phyloP scores from a whole-genome alignment of 352 stramenopile species.

The Phytophthora ohioensis region DNA sequence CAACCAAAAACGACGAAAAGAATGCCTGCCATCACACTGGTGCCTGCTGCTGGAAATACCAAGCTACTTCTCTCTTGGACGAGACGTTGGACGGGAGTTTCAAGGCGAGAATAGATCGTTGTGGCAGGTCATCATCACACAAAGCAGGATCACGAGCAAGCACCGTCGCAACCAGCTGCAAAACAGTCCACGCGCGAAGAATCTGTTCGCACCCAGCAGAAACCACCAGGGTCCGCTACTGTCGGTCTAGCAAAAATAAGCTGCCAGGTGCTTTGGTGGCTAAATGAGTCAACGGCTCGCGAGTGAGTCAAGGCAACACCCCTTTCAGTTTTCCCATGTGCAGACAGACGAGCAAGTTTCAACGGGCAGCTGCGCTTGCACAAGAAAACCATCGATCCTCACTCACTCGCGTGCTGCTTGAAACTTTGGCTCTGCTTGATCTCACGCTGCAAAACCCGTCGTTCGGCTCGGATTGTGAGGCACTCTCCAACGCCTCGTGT shows the following conservation, averaged over 20 bases:
- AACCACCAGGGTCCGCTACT: neutral
- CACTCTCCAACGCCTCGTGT: neutral
- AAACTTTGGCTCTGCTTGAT: neutral
- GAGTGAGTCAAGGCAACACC: conserved; percentile 6
- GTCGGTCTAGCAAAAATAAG: neutral
- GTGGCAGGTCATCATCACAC: no score
- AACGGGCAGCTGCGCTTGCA: neutral
- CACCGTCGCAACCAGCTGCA: neutral
- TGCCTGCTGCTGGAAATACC: no score
- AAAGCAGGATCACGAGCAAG: no score
- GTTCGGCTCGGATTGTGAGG: conserved; percentile 7
- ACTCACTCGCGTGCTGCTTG: no score
- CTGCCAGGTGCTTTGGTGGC: neutral
- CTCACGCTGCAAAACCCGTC: conserved; percentile 4
- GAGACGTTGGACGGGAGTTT: conserved; percentile 7
- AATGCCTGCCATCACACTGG: no score
- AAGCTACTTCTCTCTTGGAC: neutral
- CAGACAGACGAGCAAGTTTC: no score
- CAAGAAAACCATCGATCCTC: neutral
- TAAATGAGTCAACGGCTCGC: conserved; percentile 9
- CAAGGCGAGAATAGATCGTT: neutral
- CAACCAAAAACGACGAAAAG: neutral
- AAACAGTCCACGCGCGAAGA: neutral
- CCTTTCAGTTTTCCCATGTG: no score
- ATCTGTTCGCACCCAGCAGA: neutral